Evolutionary conservation across 768 basidiomycete species (phyloP).

Genomic region (Lyophyllum shimeji): DNA sequence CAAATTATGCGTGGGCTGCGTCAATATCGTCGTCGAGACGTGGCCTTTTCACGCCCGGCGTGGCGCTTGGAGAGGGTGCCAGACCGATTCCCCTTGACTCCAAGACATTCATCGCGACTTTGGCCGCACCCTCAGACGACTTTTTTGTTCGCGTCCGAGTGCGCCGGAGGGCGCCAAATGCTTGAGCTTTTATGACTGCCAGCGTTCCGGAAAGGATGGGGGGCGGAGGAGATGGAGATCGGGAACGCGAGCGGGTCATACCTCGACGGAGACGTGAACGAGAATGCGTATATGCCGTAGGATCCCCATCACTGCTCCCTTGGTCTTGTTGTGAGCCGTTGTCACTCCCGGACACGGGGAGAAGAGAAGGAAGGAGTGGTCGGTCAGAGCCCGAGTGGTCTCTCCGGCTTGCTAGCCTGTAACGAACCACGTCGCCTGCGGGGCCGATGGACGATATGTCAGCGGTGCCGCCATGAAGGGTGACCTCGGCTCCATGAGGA

Average conservation of each 20-base stretch:
- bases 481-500: constrained; percentile 57
- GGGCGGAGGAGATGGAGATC: constrained; percentile 45
- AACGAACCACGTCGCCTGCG: constrained; percentile 57
- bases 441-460: constrained; percentile 61
- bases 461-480: constrained; percentile 72
- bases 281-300: constrained; percentile 37
- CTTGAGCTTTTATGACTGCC: constrained; percentile 89
- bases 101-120: constrained; percentile 78
- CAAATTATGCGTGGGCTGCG: constrained; percentile 11
- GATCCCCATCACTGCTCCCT: constrained; percentile 58
- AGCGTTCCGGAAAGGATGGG: constrained; percentile 72
- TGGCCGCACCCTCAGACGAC: constrained; percentile 65
- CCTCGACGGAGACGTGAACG: constrained; percentile 50
- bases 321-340: constrained; percentile 51
- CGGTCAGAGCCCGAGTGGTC: constrained; percentile 50
- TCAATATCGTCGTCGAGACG: constrained; percentile 49
- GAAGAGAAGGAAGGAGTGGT: constrained; percentile 43
- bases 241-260: constrained; percentile 44
- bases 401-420: constrained; percentile 52
- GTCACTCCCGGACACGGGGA: constrained; percentile 51
- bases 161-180: constrained; percentile 81
- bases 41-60: constrained; percentile 19
- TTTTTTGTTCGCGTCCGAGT: constrained; percentile 75
- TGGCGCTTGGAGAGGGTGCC: constrained; percentile 16
- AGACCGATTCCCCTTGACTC: constrained; percentile 75